phyloP scores from a whole-genome alignment of 179 eudicot species.

The Silene noctiflora region DNA sequence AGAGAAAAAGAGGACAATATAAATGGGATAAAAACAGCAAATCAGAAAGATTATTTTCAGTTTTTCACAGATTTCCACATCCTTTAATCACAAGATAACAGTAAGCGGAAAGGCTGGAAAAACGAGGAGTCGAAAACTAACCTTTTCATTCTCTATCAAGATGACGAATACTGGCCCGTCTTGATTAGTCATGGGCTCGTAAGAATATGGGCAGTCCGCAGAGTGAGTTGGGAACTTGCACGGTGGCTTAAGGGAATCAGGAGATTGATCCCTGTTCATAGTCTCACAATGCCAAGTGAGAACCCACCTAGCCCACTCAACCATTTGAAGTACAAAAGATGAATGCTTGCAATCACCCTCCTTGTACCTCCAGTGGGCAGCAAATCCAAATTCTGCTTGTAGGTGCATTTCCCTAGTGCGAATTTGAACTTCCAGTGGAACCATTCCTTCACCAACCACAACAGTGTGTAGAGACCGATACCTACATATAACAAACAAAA shows the following conservation, averaged over 20 bases:
- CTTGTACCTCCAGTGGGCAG: conserved; percentile 98
- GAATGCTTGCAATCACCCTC: conserved; percentile 77
- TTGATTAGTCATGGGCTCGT: conserved; percentile 47
- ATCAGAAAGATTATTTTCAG: neutral
- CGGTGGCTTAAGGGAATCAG: conserved; percentile 51
- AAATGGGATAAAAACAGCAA: neutral
- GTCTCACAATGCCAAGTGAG: conserved; percentile 93
- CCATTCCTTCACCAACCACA: conserved; percentile 66
- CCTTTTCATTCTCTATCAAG: conserved; percentile 89
- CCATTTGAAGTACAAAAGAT: conserved; percentile 90
- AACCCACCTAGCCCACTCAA: conserved; percentile 98
- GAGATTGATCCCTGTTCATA: conserved; percentile 50
- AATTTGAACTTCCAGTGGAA: conserved; percentile 88
- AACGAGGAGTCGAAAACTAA: conserved; percentile 20
- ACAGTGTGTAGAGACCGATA: conserved; percentile 90
- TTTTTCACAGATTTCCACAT: neutral
- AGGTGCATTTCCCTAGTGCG: conserved; percentile 89
- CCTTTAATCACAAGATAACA: neutral
- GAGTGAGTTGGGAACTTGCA: conserved; percentile 84
- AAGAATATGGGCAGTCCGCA: conserved; percentile 64
- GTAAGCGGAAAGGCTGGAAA: neutral
- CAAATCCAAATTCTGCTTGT: conserved; percentile 90
- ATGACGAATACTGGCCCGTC: conserved; percentile 87
- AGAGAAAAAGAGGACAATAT: neutral
- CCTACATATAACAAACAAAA: conserved; percentile 32